Evolutionary conservation across 257 asterid species (phyloP).

Genomic region (Nicotiana tabacum): DNA sequence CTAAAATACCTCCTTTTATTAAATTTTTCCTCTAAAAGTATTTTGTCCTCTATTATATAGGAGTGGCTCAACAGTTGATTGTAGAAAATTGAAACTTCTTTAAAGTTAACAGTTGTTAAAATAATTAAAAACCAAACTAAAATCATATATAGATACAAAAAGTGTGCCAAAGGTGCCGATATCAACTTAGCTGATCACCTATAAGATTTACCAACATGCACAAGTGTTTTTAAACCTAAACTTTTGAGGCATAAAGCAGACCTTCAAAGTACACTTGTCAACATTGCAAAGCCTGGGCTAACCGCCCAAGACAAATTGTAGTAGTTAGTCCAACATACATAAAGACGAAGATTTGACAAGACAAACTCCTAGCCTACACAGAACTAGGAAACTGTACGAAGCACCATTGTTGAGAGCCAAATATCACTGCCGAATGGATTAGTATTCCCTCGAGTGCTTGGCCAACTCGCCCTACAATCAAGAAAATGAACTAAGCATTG

Average conservation of each 20-base stretch:
- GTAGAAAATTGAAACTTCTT: no score
- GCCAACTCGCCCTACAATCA: conserved; percentile 14
- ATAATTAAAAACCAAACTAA: neutral
- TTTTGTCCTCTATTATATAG: no score
- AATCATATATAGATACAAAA: neutral
- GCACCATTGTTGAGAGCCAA: neutral
- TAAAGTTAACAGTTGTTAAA: neutral
- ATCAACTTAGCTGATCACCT: no score
- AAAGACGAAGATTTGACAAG: neutral
- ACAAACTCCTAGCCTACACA: neutral
- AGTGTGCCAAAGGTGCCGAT: neutral
- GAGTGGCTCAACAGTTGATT: no score
- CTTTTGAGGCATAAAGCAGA: neutral
- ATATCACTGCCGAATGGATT: neutral
- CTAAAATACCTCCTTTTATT: conserved; percentile 6
- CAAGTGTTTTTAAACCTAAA: neutral
- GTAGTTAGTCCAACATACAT: neutral
- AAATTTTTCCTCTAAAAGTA: no score
- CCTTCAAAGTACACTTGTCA: neutral
- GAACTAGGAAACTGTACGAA: neutral
- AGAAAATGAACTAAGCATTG: neutral
- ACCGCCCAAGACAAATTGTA: neutral
- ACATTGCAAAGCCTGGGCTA: neutral
- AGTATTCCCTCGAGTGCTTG: conserved; percentile 6
- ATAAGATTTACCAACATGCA: neutral